Evolutionary conservation across 441 rosid species (phyloP), one percentile per base, ranked within the genome.

Genomic region (Adansonia grandidieri): DNA sequence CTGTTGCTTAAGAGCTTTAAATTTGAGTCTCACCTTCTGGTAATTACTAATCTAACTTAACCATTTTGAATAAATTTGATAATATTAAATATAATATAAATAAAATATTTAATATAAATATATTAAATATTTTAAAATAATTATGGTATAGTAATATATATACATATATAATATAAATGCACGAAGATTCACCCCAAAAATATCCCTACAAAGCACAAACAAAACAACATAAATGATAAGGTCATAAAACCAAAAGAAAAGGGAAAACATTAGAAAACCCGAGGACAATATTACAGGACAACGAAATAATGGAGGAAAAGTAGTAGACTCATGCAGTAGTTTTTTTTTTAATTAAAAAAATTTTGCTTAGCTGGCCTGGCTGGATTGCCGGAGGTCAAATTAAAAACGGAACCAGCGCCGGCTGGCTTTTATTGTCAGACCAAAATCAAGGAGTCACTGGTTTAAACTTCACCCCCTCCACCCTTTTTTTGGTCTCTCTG

Each of bases 311-410:
- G 63, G 10, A 37, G 48, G 10, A 47, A 64, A 6, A 37, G 32
- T 60, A 20, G 7, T 22, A 51, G 15, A 61, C 19, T 45, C 48
- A 61, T 24, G 44, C 2, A 62, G 75, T 66, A 42, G 73, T 56
- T 62, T 48, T n/a, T 10, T 10, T 63, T 32, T 63, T 48, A 9
- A 8, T 40, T 63, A 32, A 14, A 13, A n/a, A 64, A 64, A 47
- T 19, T 32, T 64, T 64, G 80, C 81, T 79, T 82, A 80, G 86
- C 88, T 85, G 84, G 84, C 85, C 6, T 14, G 70, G 85, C 82
- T 77, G 71, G 79, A 78, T 72, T 1, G 28, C 80, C 81, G 86
- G 87, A 82, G 66, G 81, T 87, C 88, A 85, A 78, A 80, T n/a
- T 10, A 56, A 40, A 17, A 50, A 3, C 48, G 37, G 32, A 51